phyloP scores from a whole-genome alignment of 2,329 filamentous ascomycete genomes.

The Zasmidium angulare region DNA sequence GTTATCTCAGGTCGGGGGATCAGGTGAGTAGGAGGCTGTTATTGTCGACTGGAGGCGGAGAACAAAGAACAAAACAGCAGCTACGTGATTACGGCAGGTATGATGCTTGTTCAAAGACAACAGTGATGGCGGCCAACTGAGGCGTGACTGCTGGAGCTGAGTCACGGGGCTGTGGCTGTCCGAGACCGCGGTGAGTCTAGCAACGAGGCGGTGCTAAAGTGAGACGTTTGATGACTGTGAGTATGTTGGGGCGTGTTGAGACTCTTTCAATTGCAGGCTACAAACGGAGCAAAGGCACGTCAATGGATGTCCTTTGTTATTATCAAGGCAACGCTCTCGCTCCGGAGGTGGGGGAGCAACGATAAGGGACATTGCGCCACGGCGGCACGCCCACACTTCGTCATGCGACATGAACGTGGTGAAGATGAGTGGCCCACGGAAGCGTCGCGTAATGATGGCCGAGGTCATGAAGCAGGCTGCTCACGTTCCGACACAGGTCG shows the following conservation, averaged over 20 bases:
- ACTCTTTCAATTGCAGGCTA: background rate
- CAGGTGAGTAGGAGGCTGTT: constrained; percentile 5
- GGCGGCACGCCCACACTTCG: background rate
- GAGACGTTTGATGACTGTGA: background rate
- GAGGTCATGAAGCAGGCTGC: constrained; percentile 1
- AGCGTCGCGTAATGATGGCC: background rate
- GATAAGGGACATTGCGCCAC: constrained; percentile 12
- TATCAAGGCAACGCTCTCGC: background rate
- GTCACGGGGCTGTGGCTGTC: background rate
- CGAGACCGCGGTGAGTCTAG: constrained; percentile 7
- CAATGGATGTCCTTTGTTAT: constrained; percentile 7
- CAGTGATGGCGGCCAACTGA: constrained; percentile 8
- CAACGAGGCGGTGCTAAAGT: background rate
- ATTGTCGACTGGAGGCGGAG: constrained; percentile 4
- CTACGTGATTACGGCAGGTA: constrained; percentile 15
- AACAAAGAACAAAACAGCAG: constrained; percentile 19
- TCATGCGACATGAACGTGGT: background rate
- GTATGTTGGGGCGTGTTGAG: background rate
- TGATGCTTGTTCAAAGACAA: constrained; percentile 6
- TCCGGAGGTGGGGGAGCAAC: constrained; percentile 6
- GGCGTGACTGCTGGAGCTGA: constrained; percentile 7
- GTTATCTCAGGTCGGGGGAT: constrained; percentile 5
- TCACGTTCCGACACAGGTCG: background rate
- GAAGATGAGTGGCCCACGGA: background rate
- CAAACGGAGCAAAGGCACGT: constrained; percentile 21